A percentile compares a stretch with the other conserved stretches of the same genome.
Evolutionary conservation across 371 early-diverging fungal genomes (phyloP).

Genomic region (Parasitella parasitica): DNA sequence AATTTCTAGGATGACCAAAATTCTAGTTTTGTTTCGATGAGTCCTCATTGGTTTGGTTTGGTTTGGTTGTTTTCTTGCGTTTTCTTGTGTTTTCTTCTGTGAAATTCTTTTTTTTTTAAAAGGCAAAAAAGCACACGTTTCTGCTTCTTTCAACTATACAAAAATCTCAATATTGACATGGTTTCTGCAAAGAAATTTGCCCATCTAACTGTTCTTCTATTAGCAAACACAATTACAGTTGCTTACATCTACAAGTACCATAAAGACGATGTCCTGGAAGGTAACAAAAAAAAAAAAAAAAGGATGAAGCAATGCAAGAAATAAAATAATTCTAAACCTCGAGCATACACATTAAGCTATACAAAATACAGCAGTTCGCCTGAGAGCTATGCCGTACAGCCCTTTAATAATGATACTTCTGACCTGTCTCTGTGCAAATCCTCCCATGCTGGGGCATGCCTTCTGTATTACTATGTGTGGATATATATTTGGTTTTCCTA

Average conservation of each 20-base stretch:
- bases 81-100: neutral
- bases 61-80: no score
- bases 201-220: neutral
- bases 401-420: neutral
- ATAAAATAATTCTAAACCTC: neutral
- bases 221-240: neutral
- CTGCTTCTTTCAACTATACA: neutral
- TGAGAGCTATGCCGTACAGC: constrained; percentile 23
- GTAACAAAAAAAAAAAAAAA: neutral
- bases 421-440: constrained; percentile 22
- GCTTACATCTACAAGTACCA: neutral
- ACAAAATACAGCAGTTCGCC: no score
- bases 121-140: neutral
- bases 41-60: no score
- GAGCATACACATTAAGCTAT: neutral
- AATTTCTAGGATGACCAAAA: no score
- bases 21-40: neutral
- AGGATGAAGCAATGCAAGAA: neutral
- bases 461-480: constrained; percentile 27
- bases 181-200: neutral
- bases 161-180: no score
- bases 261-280: neutral
- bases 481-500: constrained; percentile 30
- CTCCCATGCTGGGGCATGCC: constrained; percentile 38
- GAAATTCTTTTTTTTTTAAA: neutral